These are phyloP conservation scores for Candida takata DNA, from an alignment of 805 yeast species.

Conservation along the genomic window DNA sequence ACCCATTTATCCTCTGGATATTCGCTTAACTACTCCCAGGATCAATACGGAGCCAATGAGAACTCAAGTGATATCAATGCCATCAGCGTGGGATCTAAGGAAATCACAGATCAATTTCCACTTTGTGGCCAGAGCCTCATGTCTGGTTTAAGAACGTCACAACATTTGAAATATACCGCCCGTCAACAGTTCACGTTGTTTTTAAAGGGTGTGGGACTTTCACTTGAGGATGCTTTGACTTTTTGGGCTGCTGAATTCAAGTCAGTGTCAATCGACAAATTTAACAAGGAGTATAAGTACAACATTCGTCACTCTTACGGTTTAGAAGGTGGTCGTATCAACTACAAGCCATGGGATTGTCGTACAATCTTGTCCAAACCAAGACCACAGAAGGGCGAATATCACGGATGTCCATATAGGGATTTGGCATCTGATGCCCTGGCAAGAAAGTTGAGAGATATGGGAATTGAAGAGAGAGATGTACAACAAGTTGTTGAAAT, in stretches of 20 bases:
- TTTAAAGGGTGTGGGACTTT: slow-evolving; percentile 83
- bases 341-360: slow-evolving; percentile 84
- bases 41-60: slow-evolving; percentile 13
- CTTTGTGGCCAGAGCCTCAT: slow-evolving; percentile 69
- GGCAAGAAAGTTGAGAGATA: slow-evolving; percentile 42
- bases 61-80: slow-evolving; percentile 50
- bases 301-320: slow-evolving; percentile 88
- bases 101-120: slow-evolving; percentile 64
- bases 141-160: slow-evolving; percentile 46
- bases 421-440: slow-evolving; percentile 64
- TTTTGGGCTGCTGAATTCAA: slow-evolving; percentile 76
- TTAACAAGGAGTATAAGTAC: slow-evolving; percentile 83
- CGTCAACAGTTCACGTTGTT: slow-evolving; percentile 83
- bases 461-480: slow-evolving; percentile 60
- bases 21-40: slow-evolving; percentile 31
- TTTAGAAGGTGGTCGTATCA: slow-evolving; percentile 80
- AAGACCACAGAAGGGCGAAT: slow-evolving; percentile 59
- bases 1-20: slow-evolving; percentile 72
- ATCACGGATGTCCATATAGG: slow-evolving; percentile 91
- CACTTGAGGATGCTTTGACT: slow-evolving; percentile 77
- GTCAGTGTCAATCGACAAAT: slow-evolving; percentile 59
- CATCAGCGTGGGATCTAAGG: slow-evolving; percentile 46
- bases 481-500: slow-evolving; percentile 59
- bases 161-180: slow-evolving; percentile 76
- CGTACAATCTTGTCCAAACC: slow-evolving; percentile 66